These are phyloP conservation scores for Crithidia brevicula DNA, from an alignment of 208 protist genomes.

Conservation along the genomic window DNA sequence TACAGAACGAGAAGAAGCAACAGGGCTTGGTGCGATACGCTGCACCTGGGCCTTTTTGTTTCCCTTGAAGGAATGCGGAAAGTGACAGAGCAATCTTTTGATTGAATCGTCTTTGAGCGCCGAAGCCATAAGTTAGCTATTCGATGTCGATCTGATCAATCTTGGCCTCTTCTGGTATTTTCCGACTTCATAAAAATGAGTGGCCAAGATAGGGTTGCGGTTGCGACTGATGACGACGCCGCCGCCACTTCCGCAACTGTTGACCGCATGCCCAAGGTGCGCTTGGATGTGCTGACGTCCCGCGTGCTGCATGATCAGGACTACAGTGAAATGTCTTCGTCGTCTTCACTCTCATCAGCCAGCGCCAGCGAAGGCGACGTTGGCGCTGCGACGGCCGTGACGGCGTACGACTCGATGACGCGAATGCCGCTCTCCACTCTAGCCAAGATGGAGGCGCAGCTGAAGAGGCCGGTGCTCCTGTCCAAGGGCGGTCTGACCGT, in stretches of 20 bases:
- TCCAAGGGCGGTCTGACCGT: constrained; percentile 48
- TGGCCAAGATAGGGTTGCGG: no score
- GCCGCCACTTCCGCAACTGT: background rate
- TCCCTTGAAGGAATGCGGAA: no score
- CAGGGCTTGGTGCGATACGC: no score
- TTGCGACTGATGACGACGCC: background rate
- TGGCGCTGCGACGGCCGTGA: background rate
- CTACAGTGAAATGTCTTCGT: constrained; percentile 14
- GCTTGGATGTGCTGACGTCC: constrained; percentile 48
- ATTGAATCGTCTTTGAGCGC: no score
- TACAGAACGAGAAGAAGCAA: no score
- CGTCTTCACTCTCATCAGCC: constrained; percentile 8
- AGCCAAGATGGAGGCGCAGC: constrained; percentile 49
- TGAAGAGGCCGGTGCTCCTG: constrained; percentile 55
- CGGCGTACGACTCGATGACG: background rate
- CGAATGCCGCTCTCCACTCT: constrained; percentile 51
- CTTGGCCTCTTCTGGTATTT: no score
- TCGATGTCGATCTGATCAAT: no score
- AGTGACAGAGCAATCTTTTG: no score
- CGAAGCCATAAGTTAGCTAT: no score
- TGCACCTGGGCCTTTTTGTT: no score
- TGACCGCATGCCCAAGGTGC: constrained; percentile 36
- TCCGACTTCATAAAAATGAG: no score
- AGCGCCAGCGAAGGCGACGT: background rate
- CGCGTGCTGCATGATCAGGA: constrained; percentile 36